Evolutionary conservation across 2,329 filamentous ascomycete species (phyloP).

Genomic region (Madurella fahalii): DNA sequence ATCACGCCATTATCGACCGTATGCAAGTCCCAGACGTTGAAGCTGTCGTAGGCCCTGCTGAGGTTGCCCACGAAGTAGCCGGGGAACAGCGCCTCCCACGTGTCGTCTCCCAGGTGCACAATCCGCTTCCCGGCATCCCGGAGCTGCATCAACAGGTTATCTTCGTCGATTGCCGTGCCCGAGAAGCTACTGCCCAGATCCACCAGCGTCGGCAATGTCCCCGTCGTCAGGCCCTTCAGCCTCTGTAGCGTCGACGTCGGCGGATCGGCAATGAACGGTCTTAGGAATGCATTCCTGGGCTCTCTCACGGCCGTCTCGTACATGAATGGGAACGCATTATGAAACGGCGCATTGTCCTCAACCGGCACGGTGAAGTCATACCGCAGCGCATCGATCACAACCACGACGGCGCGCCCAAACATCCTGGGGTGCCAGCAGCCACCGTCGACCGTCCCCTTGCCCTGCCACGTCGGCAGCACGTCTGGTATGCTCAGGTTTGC

Average conservation of each 20-base stretch:
- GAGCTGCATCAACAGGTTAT: constrained; percentile 68
- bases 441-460: constrained; percentile 44
- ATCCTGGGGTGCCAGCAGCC: constrained; percentile 97
- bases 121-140: constrained; percentile 64
- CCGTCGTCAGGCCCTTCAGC: constrained; percentile 90
- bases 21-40: constrained; percentile 97
- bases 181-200: constrained; percentile 94
- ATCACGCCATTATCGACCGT: constrained; percentile 95
- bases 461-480: constrained; percentile 40
- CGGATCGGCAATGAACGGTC: constrained; percentile 95
- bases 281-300: constrained; percentile 80
- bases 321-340: constrained; percentile 82
- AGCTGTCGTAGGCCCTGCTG: constrained; percentile 88
- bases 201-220: constrained; percentile 89
- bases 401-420: constrained; percentile 85
- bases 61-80: constrained; percentile 87
- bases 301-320: constrained; percentile 73
- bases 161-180: constrained; percentile 91
- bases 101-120: constrained; percentile 95
- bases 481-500: constrained; percentile 40
- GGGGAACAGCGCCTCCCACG: constrained; percentile 90
- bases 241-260: constrained; percentile 90
- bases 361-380: constrained; percentile 96
- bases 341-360: constrained; percentile 58
- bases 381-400: constrained; percentile 87